A percentile compares a stretch with the other conserved stretches of the same genome.
Conservation (phyloP, 2,329 filamentous ascomycete genomes). For the Ustilaginoidea virens region DNA sequence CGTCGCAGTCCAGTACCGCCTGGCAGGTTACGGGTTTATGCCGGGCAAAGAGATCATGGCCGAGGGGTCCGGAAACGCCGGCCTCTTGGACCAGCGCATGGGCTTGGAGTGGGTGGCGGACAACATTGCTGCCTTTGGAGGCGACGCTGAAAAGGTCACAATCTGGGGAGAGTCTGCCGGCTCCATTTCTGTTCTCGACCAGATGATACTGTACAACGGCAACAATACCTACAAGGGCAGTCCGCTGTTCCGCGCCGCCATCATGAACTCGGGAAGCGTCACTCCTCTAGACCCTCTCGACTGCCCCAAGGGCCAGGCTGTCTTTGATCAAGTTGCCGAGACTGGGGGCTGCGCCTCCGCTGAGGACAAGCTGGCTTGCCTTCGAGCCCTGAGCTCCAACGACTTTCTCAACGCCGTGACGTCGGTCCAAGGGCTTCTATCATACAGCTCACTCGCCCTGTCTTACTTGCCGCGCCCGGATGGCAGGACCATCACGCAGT, state of each 20-base stretch:
- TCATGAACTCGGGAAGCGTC: slow-evolving; percentile 5
- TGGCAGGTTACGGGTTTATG: slow-evolving; percentile 2
- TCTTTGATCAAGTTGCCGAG: slow-evolving; percentile 1
- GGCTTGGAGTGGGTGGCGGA: slow-evolving; percentile 45
- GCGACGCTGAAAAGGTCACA: slow-evolving; percentile 43
- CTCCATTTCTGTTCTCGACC: slow-evolving; percentile 33
- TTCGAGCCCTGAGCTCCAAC: too few relatives aligned
- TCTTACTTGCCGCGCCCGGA: slow-evolving; percentile 1
- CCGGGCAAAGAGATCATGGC: slow-evolving; percentile 1
- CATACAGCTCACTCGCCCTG: not conserved
- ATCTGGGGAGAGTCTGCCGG: slow-evolving; percentile 44
- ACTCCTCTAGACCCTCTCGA: not conserved
- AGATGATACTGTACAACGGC: too few relatives aligned
- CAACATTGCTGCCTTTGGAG: slow-evolving; percentile 47
- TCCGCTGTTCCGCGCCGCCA: slow-evolving; percentile 4
- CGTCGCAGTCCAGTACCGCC: slow-evolving; percentile 3
- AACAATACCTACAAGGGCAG: not conserved
- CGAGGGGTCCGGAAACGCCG: too few relatives aligned
- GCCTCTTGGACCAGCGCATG: slow-evolving; percentile 31
- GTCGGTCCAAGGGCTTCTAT: not conserved
- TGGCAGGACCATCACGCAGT: not conserved
- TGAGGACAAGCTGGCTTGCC: slow-evolving; percentile 1
- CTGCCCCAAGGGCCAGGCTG: slow-evolving; percentile 1
- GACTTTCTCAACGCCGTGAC: not conserved
- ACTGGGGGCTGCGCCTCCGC: not conserved